A percentile compares a stretch with the other conserved stretches of the same genome.
Conservation (phyloP, 1,284 basidiomycete species). For the Sporisorium iseilematis-ciliati region DNA sequence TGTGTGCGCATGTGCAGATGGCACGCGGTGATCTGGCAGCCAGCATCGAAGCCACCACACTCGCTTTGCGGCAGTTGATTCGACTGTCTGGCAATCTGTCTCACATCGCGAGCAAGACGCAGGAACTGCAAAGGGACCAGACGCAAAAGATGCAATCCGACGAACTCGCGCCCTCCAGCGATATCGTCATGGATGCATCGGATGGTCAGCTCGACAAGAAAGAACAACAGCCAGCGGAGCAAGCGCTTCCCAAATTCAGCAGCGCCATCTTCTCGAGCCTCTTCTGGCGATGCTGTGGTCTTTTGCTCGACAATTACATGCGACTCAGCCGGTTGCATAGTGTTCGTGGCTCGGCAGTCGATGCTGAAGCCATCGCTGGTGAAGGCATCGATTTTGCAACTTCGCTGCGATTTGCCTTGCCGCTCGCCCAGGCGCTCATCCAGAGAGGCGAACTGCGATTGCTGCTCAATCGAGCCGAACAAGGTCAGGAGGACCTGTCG, state of each 20-base stretch:
- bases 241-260: constrained; percentile 35
- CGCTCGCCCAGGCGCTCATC: constrained; percentile 46
- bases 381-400: constrained; percentile 60
- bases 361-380: constrained; percentile 59
- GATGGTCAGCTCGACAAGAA: constrained; percentile 5
- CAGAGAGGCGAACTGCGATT: constrained; percentile 51
- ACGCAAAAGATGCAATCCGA: constrained; percentile 6
- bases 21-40: constrained; percentile 39
- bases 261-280: constrained; percentile 32
- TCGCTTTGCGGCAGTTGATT: constrained; percentile 38
- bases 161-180: constrained; percentile 22
- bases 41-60: constrained; percentile 34
- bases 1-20: constrained; percentile 28
- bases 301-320: constrained; percentile 37
- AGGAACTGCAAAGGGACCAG: constrained; percentile 12
- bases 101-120: constrained; percentile 21
- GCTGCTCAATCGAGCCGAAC: constrained; percentile 40
- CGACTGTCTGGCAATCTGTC: constrained; percentile 31
- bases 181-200: constrained; percentile 17
- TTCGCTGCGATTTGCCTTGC: constrained; percentile 36
- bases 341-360: constrained; percentile 57
- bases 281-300: constrained; percentile 36
- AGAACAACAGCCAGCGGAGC: constrained; percentile 5
- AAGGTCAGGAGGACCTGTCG: constrained; percentile 52
- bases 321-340: constrained; percentile 51